Base-by-base conservation (phyloP, 2,329 filamentous ascomycete species). In the Colletotrichum sp. region DNA sequence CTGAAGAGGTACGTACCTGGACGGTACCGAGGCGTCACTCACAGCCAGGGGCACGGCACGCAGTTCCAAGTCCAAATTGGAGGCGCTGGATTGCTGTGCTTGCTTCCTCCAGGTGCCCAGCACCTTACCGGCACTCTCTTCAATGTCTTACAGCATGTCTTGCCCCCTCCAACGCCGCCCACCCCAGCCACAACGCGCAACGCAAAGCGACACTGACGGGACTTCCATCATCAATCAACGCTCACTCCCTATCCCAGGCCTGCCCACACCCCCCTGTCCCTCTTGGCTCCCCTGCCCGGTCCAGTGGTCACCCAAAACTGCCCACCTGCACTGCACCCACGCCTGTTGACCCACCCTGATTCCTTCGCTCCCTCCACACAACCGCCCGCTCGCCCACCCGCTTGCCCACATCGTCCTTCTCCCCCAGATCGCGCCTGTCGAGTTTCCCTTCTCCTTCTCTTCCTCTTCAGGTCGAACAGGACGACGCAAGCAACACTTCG, bases 361-460 rank as follows among this genome's bases (percentile, higher is more conserved):
- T 68, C 44, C 55, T 49, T 72, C 69, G 36, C 69, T 72, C 73
- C 27, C 73, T 76, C 73, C 73, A 68, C 73, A 68, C 69, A 62
- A 27, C 68, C 63, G 32, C 30, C 63, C 69, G 67, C 69, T 67
- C 69, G 65, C 69, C 72, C 65, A 73, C 71, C 52, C 61, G 29
- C 49, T 62, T 49, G 44, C 69, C 73, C 73, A 76, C 73, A 72
- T 76, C 73, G 73, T 76, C 69, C n/a, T 68, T 69, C 55, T 61
- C 71, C 73, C 72, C 73, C 73, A 76, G 73, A 76, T 76, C 69
- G 69, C 59, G 63, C 69, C 63, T 76, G 59, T 44, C 63, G 68
- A 61, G 36, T 72, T 71, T 72, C 44, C 52, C 25, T 75, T 75
- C 63, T 72, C 34, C 73, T 49, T 67, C 36, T 62, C 62, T 52